phyloP scores from a whole-genome alignment of 2,329 filamentous ascomycete species.

The Aspergillus pseudonomiae region DNA sequence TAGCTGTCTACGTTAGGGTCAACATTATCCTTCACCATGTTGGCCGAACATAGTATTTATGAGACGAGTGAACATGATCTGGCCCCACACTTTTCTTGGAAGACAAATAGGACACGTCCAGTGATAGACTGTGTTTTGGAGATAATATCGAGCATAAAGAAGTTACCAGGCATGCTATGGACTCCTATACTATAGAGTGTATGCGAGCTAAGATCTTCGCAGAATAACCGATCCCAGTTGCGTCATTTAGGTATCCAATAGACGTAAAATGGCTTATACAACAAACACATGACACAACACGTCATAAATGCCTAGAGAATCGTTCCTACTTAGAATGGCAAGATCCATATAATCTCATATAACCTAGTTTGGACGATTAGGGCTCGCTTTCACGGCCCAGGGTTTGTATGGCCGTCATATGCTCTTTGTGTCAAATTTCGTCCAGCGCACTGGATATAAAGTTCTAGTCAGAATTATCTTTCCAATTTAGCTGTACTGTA shows the following conservation, averaged over 20 bases:
- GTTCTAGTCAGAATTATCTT: not conserved
- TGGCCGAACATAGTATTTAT: not conserved
- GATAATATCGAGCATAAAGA: not conserved
- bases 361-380: no score
- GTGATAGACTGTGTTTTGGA: not conserved
- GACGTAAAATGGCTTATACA: no score
- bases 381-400: no score
- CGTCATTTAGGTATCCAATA: not conserved
- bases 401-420: no score
- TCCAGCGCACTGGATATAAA: not conserved
- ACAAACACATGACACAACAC: no score
- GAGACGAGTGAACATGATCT: not conserved
- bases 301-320: no score
- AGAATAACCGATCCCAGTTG: not conserved
- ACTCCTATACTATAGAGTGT: not conserved
- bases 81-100: not conserved
- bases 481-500: not conserved
- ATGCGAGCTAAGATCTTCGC: not conserved
- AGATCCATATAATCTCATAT: no score
- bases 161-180: not conserved
- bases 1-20: not conserved
- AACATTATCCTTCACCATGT: not conserved
- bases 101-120: not conserved
- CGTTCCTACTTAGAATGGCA: no score
- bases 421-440: no score